These are phyloP conservation scores for Sporothrix pseudoabietina DNA, from an alignment of 2,329 filamentous ascomycete species.

Conservation along the genomic window DNA sequence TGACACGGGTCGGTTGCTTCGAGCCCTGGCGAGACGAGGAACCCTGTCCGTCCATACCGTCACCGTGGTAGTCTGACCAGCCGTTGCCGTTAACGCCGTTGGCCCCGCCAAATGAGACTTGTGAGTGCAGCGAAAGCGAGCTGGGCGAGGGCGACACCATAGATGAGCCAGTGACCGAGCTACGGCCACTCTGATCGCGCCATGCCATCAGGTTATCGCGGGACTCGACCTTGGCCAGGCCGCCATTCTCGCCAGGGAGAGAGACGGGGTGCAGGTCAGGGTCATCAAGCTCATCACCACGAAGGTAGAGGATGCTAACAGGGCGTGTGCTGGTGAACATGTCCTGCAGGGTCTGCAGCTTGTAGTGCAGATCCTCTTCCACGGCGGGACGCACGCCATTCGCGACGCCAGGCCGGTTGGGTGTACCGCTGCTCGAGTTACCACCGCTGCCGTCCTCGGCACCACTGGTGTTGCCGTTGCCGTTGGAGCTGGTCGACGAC, in stretches of 20 bases:
- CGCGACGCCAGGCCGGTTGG: neutral
- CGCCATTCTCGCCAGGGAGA: constrained; percentile 67
- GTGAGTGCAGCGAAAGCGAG: constrained; percentile 63
- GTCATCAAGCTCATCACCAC: constrained; percentile 76
- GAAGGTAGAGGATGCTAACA: constrained; percentile 75
- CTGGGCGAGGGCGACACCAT: constrained; percentile 69
- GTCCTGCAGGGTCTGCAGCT: constrained; percentile 76
- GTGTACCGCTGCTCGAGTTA: constrained; percentile 18
- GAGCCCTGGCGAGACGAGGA: constrained; percentile 50
- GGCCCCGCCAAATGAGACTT: constrained; percentile 50
- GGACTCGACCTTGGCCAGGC: constrained; percentile 57
- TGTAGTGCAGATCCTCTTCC: constrained; percentile 77
- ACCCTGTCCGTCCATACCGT: constrained; percentile 43
- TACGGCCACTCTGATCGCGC: constrained; percentile 56
- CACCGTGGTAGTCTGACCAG: constrained; percentile 32
- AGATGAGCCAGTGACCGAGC: constrained; percentile 62
- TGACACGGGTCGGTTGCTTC: constrained; percentile 57
- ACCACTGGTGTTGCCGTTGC: constrained; percentile 42
- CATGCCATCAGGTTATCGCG: constrained; percentile 52
- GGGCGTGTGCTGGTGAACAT: constrained; percentile 86
- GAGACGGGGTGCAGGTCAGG: constrained; percentile 77
- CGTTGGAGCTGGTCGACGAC: constrained; percentile 72
- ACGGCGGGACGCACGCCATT: constrained; percentile 51
- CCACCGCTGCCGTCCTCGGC: constrained; percentile 19
- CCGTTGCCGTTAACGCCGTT: constrained; percentile 17